A percentile compares a stretch with the other conserved stretches of the same genome.
Evolutionary conservation across 768 basidiomycete species (phyloP).

Genomic region (Lactarius psammicola): DNA sequence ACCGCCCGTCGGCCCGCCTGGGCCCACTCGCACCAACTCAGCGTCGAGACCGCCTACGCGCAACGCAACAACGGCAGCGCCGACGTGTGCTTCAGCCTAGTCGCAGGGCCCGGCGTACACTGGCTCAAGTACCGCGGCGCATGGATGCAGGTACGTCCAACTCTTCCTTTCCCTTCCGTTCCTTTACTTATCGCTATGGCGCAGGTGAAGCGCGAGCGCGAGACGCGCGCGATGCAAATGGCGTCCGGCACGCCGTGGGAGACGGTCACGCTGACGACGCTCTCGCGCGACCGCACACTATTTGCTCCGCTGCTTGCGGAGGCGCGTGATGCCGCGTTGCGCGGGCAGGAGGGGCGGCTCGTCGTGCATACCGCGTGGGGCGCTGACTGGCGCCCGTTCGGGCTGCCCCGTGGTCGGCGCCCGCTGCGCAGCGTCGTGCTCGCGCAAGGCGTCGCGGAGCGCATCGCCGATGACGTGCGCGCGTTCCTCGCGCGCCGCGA

Average conservation of each 20-base stretch:
- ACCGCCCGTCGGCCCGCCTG: conserved; percentile 39
- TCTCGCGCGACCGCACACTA: conserved; percentile 79
- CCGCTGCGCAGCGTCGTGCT: conserved; percentile 89
- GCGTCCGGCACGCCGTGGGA: conserved; percentile 96
- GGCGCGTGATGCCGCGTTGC: conserved; percentile 86
- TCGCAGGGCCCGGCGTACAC: conserved; percentile 93
- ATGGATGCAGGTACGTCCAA: conserved; percentile 84
- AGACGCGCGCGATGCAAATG: conserved; percentile 87
- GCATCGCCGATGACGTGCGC: conserved; percentile 75
- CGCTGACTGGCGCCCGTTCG: conserved; percentile 94
- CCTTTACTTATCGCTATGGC: background rate
- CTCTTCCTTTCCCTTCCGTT: background rate
- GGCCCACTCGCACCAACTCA: conserved; percentile 86
- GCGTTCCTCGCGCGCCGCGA: conserved; percentile 78
- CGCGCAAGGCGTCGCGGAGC: conserved; percentile 76
- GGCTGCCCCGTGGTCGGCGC: conserved; percentile 83
- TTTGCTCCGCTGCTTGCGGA: conserved; percentile 82
- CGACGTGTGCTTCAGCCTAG: conserved; percentile 86
- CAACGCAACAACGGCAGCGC: conserved; percentile 89
- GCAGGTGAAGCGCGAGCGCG: conserved; percentile 92
- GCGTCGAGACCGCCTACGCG: conserved; percentile 89
- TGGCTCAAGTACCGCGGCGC: conserved; percentile 86
- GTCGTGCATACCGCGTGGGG: conserved; percentile 98
- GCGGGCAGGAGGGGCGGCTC: conserved; percentile 86
- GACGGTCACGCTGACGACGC: conserved; percentile 89